phyloP scores from a whole-genome alignment of 225 moss, liverwort and hornwort species.

The Polytrichum formosum region DNA sequence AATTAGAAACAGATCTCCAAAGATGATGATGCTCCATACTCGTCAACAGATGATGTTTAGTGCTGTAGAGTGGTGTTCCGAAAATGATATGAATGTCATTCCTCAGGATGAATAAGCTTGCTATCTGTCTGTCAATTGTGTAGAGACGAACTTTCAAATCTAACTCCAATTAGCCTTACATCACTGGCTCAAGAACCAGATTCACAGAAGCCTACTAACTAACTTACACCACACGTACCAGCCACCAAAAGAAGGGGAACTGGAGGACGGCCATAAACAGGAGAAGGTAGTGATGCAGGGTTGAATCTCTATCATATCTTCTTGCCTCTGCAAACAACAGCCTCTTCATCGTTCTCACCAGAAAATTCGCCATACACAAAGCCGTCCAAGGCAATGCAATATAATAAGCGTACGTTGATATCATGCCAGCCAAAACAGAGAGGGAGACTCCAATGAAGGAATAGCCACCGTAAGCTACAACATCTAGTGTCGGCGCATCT shows the following conservation, averaged over 20 bases:
- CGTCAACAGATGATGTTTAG: too few species aligned
- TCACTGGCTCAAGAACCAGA: too few species aligned
- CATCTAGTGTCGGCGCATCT: conserved; percentile 76
- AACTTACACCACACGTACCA: conserved; percentile 31
- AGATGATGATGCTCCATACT: too few species aligned
- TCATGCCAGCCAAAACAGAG: conserved; percentile 53
- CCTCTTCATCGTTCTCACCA: conserved; percentile 94
- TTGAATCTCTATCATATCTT: conserved; percentile 93
- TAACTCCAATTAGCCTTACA: too few species aligned
- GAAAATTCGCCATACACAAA: conserved; percentile 82
- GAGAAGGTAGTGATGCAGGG: conserved; percentile 79
- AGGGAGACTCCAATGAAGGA: conserved; percentile 82
- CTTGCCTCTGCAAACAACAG: conserved; percentile 85
- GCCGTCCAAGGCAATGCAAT: conserved; percentile 68
- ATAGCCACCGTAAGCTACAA: conserved; percentile 89
- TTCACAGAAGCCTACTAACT: not conserved
- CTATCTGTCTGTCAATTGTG: too few species aligned
- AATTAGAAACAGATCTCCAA: too few species aligned
- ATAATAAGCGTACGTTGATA: conserved; percentile 73
- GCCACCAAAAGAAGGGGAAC: conserved; percentile 85
- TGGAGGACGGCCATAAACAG: conserved; percentile 81
- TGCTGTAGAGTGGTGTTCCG: too few species aligned
- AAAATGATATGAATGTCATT: too few species aligned
- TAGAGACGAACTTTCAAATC: too few species aligned
- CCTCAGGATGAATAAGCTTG: too few species aligned